Evolutionary conservation across 768 basidiomycete species (phyloP).

Genomic region (Saitozyma podzolica): DNA sequence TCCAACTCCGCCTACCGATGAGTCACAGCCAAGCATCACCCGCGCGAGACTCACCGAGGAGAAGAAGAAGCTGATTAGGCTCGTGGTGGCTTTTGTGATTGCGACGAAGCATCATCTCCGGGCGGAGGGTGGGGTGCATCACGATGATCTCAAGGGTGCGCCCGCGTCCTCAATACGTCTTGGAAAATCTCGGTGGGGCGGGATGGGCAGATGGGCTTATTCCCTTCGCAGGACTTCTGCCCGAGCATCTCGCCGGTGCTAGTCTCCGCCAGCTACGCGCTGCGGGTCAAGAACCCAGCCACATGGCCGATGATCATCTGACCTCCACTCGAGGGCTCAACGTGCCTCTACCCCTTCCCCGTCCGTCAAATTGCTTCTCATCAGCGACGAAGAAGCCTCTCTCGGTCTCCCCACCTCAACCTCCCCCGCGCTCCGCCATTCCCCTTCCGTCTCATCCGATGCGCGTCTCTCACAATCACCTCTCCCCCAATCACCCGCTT

Average conservation of each 20-base stretch:
- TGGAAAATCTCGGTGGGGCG: background rate
- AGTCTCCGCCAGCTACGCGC: constrained; percentile 12
- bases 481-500: too few relatives aligned
- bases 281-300: constrained; percentile 6
- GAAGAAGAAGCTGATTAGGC: constrained; percentile 70
- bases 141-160: constrained; percentile 69
- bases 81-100: constrained; percentile 69
- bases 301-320: constrained; percentile 2
- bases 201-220: background rate
- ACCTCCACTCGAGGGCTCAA: background rate
- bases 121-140: constrained; percentile 66
- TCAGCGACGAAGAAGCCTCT: constrained; percentile 23
- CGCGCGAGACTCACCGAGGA: constrained; percentile 40
- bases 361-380: background rate
- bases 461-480: too few relatives aligned
- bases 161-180: constrained; percentile 1
- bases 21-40: constrained; percentile 35
- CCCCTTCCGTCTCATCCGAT: too few relatives aligned
- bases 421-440: background rate
- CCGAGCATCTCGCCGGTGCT: constrained; percentile 35
- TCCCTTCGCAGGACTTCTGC: constrained; percentile 62
- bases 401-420: constrained; percentile 13
- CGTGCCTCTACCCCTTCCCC: constrained; percentile 8
- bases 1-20: constrained; percentile 54
- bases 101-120: constrained; percentile 64